These are phyloP conservation scores for Volvox reticuliferus DNA, from an alignment of 139 green algal genomes.

Conservation along the genomic window DNA sequence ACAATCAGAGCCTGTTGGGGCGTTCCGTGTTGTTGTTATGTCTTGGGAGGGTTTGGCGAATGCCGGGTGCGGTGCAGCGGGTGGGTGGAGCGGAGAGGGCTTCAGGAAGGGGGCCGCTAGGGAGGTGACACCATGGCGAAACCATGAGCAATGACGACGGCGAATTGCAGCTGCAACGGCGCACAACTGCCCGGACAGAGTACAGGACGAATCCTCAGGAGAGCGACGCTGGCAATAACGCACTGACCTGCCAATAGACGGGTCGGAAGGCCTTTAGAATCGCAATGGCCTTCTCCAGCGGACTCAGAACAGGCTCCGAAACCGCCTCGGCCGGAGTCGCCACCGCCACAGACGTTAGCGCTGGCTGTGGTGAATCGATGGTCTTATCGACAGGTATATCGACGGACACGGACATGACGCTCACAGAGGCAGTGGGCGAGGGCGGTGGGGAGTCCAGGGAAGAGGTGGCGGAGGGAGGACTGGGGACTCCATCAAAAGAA, in stretches of 20 bases:
- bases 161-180: no score
- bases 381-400: not conserved
- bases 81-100: not conserved
- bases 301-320: constrained; percentile 17
- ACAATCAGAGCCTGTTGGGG: constrained; percentile 75
- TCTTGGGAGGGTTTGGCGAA: not conserved
- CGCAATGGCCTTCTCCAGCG: constrained; percentile 62
- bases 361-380: not conserved
- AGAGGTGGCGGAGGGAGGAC: not conserved
- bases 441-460: not conserved
- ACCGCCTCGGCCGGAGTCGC: not conserved
- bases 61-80: not conserved
- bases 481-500: not conserved
- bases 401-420: not conserved
- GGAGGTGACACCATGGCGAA: no score
- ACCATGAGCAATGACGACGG: no score
- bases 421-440: not conserved
- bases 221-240: not conserved
- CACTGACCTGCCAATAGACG: constrained; percentile 78
- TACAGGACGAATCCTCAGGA: no score
- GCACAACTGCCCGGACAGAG: no score
- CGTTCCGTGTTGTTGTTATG: no score
- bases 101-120: no score
- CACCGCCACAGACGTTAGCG: not conserved
- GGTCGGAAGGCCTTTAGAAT: constrained; percentile 73